Conservation (phyloP, 2,329 filamentous ascomycete genomes). For the Trichoderma sp. region DNA sequence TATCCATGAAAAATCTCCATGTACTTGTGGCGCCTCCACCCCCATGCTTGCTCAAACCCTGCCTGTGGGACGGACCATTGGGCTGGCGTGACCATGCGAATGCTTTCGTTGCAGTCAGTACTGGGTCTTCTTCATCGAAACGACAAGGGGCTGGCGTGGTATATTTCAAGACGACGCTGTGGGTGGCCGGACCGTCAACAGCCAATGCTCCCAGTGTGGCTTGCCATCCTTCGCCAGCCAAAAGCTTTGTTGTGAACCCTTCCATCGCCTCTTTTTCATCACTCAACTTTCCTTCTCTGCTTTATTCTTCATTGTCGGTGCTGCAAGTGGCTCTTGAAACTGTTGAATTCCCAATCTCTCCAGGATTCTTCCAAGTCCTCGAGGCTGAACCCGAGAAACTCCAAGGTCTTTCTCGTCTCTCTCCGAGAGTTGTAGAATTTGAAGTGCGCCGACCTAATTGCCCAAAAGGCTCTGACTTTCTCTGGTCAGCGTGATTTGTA, state of each 20-base stretch:
- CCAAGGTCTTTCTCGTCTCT: neutral
- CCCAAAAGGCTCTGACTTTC: neutral
- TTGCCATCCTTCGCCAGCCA: slow-evolving; percentile 19
- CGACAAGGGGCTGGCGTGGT: slow-evolving; percentile 23
- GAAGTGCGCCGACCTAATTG: slow-evolving; percentile 2
- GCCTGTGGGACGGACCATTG: slow-evolving; percentile 27
- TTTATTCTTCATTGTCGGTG: slow-evolving; percentile 9
- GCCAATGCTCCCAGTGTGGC: slow-evolving; percentile 27
- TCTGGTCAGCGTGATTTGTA: slow-evolving; percentile 2
- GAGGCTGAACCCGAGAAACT: slow-evolving; percentile 16
- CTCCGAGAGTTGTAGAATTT: slow-evolving; percentile 19
- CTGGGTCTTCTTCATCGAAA: slow-evolving; percentile 16
- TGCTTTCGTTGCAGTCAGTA: slow-evolving; percentile 24
- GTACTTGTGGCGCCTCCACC: slow-evolving; percentile 24
- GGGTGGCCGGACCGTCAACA: slow-evolving; percentile 23
- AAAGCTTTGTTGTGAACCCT: slow-evolving; percentile 20
- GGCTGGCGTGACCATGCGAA: slow-evolving; percentile 27
- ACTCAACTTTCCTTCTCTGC: slow-evolving; percentile 13
- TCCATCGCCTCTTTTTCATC: slow-evolving; percentile 17
- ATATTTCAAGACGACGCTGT: slow-evolving; percentile 26
- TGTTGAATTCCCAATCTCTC: neutral
- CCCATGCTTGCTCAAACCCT: slow-evolving; percentile 26
- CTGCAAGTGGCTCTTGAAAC: slow-evolving; percentile 20
- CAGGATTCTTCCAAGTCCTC: neutral
- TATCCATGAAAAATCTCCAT: slow-evolving; percentile 24